Percentiles rank a stretch among this genome's conserved stretches.
These are phyloP conservation scores for Teratosphaeria zuluensis DNA, from an alignment of 2,329 filamentous ascomycete species.

Conservation along the genomic window DNA sequence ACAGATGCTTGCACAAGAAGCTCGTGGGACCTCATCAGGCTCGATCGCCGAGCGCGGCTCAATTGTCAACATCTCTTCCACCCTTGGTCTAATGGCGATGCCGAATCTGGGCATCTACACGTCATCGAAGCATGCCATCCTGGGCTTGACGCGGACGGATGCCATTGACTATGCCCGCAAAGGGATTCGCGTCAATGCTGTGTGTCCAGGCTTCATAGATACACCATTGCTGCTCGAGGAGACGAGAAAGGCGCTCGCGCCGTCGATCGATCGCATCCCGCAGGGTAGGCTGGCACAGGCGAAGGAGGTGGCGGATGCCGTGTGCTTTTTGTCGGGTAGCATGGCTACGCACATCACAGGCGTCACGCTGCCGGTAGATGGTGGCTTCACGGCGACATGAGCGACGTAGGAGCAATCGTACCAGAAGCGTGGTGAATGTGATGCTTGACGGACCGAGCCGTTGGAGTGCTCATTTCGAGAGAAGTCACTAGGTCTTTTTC, in stretches of 20 bases:
- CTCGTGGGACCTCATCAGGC: conserved; percentile 4
- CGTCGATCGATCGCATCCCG: conserved; percentile 22
- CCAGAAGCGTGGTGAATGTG: too few species aligned
- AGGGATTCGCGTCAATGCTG: conserved; percentile 50
- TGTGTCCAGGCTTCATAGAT: conserved; percentile 41
- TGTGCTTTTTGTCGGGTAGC: conserved; percentile 27
- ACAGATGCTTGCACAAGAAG: conserved; percentile 41
- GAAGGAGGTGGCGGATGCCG: conserved; percentile 49
- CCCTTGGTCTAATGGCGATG: conserved; percentile 41
- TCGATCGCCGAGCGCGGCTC: conserved; percentile 29
- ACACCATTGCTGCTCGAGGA: conserved; percentile 6
- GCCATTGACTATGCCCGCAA: conserved; percentile 42
- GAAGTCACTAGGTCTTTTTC: too few species aligned
- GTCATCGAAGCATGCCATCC: conserved; percentile 45
- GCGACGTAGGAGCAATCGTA: too few species aligned
- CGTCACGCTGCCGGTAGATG: conserved; percentile 9
- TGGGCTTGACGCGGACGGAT: conserved; percentile 46
- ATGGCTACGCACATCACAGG: conserved; percentile 22
- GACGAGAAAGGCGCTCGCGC: background rate
- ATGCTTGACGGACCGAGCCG: too few species aligned
- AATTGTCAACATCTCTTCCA: conserved; percentile 47
- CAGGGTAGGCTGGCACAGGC: conserved; percentile 45
- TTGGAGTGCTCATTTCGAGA: too few species aligned
- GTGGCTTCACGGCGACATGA: conserved; percentile 8
- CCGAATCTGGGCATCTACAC: conserved; percentile 39